phyloP scores from a whole-genome alignment of 2,329 filamentous ascomycete genomes.

The Neospermospora avenae region DNA sequence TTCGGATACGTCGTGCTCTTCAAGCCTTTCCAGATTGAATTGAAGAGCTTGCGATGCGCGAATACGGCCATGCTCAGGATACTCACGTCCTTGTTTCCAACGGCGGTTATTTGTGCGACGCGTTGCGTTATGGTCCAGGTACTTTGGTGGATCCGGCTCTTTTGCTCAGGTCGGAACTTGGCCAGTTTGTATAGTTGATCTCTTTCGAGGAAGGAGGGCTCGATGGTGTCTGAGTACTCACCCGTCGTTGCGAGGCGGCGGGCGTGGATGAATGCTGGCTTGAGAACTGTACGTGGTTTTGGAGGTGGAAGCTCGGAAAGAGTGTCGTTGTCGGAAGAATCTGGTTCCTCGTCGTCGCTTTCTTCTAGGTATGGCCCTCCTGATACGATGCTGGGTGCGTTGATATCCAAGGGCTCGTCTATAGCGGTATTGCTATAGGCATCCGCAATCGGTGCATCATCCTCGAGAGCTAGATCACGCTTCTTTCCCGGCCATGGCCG shows the following conservation, averaged over 20 bases:
- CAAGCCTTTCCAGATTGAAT: constrained; percentile 11
- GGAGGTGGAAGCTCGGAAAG: not conserved
- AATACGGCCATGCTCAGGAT: constrained; percentile 15
- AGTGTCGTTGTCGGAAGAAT: not conserved
- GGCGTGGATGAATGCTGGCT: constrained; percentile 15
- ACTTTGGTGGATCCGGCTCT: constrained; percentile 7
- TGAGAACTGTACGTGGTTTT: not conserved
- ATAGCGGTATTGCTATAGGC: not conserved
- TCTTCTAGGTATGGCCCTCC: not conserved
- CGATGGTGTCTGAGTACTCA: constrained; percentile 18
- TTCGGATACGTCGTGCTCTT: constrained; percentile 15
- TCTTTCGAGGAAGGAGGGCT: not conserved
- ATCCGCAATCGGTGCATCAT: not conserved
- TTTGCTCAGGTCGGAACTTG: not conserved
- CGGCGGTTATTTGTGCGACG: constrained; percentile 1
- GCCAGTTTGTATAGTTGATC: constrained; percentile 18
- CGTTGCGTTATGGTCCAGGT: constrained; percentile 21
- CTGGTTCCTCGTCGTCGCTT: not conserved
- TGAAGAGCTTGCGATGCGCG: constrained; percentile 13
- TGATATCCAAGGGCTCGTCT: not conserved
- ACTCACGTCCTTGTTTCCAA: not conserved
- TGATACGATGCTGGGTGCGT: not conserved
- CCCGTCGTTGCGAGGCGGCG: constrained; percentile 12
- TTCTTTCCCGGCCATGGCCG: not conserved
- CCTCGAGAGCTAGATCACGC: not conserved